A percentile compares a stretch with the other conserved stretches of the same genome.
Conservation (phyloP, 2,329 filamentous ascomycete genomes). For the Alternaria ethzedia region DNA sequence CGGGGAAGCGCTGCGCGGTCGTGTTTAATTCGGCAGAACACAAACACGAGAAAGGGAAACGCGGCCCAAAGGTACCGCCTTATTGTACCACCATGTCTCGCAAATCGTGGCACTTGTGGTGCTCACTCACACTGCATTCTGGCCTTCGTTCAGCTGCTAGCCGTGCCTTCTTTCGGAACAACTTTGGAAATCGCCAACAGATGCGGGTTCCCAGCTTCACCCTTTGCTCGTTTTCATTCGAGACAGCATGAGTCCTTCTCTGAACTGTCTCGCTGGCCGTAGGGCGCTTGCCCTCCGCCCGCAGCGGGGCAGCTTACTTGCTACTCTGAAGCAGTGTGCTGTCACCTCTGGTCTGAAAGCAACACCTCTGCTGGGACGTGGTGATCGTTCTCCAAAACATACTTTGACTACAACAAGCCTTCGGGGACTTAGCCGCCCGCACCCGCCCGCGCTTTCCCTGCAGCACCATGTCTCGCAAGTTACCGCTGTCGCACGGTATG, state of each 20-base stretch:
- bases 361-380: conserved; percentile 27
- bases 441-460: conserved; percentile 31
- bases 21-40: conserved; percentile 27
- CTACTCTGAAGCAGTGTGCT: conserved; percentile 26
- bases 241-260: conserved; percentile 41
- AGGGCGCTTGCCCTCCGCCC: conserved; percentile 33
- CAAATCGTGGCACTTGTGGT: conserved; percentile 21
- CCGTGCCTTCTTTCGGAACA: conserved; percentile 3
- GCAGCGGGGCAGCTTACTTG: conserved; percentile 26
- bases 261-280: conserved; percentile 35
- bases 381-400: conserved; percentile 18
- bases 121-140: conserved; percentile 19
- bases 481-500: conserved; percentile 38
- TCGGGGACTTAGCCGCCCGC: conserved; percentile 34
- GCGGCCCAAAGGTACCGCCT: conserved; percentile 31
- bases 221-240: conserved; percentile 26
- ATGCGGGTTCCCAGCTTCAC: conserved; percentile 39
- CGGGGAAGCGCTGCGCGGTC: conserved; percentile 26
- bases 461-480: conserved; percentile 35
- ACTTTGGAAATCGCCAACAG: conserved; percentile 28
- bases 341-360: conserved; percentile 22
- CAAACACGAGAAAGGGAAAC: conserved; percentile 18
- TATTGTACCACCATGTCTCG: conserved; percentile 31
- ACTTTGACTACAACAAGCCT: conserved; percentile 18
- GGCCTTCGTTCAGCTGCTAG: conserved; percentile 11